Evolutionary conservation across 106 monocot genomes (phyloP).

Genomic region (Dioscorea zingiberensis): DNA sequence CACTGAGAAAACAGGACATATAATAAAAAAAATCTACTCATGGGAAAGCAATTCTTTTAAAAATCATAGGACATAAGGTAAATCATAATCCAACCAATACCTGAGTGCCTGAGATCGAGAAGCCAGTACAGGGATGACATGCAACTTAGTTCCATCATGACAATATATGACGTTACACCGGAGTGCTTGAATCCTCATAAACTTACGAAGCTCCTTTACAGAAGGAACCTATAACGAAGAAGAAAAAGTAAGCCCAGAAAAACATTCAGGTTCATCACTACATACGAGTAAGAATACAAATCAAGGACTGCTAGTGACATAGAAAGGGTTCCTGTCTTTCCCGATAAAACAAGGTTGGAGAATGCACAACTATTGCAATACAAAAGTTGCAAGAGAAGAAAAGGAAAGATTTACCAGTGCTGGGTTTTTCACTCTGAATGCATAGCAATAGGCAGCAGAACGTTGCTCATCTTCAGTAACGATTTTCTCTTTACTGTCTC

Average conservation of each 20-base stretch:
- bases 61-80: neutral
- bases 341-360: too few relatives aligned
- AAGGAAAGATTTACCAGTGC: constrained; percentile 31
- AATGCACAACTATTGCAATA: neutral
- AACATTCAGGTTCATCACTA: too few relatives aligned
- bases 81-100: constrained; percentile 13
- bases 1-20: too few relatives aligned
- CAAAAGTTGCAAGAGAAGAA: too few relatives aligned
- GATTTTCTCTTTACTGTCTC: constrained; percentile 47
- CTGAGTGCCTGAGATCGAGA: constrained; percentile 95
- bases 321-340: too few relatives aligned
- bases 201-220: constrained; percentile 74
- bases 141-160: constrained; percentile 75
- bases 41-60: too few relatives aligned
- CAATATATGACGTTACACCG: constrained; percentile 83
- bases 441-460: constrained; percentile 72
- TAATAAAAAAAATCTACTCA: too few relatives aligned
- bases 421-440: constrained; percentile 71
- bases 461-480: constrained; percentile 66
- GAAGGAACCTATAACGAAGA: constrained; percentile 54
- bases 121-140: constrained; percentile 90
- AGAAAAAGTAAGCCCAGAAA: too few relatives aligned
- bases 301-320: too few relatives aligned
- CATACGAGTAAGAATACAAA: too few relatives aligned
- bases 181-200: constrained; percentile 87